These are phyloP conservation scores for Fusarium siculi DNA, from an alignment of 2,329 filamentous ascomycete species.

Conservation along the genomic window DNA sequence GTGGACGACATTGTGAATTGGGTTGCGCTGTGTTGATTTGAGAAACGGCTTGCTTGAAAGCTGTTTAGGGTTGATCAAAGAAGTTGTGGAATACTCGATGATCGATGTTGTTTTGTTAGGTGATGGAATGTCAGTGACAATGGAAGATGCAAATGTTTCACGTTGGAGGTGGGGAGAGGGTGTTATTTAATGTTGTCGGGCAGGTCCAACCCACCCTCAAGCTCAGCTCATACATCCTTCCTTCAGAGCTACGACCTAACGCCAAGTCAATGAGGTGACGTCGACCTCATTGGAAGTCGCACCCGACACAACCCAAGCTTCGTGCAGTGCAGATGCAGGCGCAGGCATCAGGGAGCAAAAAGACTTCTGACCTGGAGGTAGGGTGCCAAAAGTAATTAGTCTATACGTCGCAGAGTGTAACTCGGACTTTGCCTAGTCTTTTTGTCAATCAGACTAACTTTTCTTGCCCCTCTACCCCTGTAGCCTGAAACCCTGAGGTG, in stretches of 20 bases:
- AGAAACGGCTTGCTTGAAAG: neutral
- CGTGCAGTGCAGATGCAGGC: neutral
- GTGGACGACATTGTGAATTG: conserved; percentile 34
- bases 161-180: conserved; percentile 15
- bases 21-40: neutral
- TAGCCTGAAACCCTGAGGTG: neutral
- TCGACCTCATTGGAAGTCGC: conserved; percentile 11
- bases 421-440: neutral
- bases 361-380: neutral
- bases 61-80: neutral
- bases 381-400: neutral
- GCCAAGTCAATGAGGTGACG: conserved; percentile 37
- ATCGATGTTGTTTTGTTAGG: neutral
- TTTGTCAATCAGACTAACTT: fast-evolving
- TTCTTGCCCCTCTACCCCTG: neutral
- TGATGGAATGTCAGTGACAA: neutral
- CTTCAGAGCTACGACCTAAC: neutral
- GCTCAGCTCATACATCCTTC: conserved; percentile 6
- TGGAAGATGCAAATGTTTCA: conserved; percentile 1
- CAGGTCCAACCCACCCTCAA: conserved; percentile 9
- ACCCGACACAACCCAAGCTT: conserved; percentile 15
- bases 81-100: neutral
- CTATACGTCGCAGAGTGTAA: no score
- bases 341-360: neutral
- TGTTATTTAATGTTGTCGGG: conserved; percentile 31